A percentile compares a stretch with the other conserved stretches of the same genome.
Evolutionary conservation across 352 stramenopile species (phyloP).

Genomic region (Globisporangium cylindrosporum): DNA sequence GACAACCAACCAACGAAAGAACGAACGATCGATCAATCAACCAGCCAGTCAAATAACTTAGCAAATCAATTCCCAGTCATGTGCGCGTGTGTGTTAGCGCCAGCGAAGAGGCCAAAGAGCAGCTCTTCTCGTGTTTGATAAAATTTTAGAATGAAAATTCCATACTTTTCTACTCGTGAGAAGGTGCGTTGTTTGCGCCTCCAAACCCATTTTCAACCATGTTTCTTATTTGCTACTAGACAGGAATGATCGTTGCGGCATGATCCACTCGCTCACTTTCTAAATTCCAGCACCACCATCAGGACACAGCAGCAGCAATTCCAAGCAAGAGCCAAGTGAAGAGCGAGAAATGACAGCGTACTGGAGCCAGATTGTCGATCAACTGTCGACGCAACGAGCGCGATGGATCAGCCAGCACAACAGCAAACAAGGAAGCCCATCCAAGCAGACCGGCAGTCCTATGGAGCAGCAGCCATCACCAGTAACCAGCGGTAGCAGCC

Average conservation of each 20-base stretch:
- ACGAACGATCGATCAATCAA: background rate
- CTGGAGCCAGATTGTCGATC: conserved; percentile 9
- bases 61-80: background rate
- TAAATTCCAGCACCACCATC: background rate
- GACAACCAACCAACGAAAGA: background rate
- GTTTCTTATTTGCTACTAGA: conserved; percentile 4
- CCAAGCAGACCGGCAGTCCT: too few species aligned
- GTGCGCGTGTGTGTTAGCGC: background rate
- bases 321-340: background rate
- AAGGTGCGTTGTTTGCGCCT: background rate
- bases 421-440: background rate
- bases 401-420: conserved; percentile 6
- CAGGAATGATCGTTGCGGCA: background rate
- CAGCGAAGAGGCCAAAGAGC: background rate
- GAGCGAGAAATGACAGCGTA: conserved; percentile 9
- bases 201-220: background rate
- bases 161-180: background rate
- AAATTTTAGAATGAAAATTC: too few species aligned
- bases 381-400: conserved; percentile 7
- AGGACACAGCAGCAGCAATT: background rate
- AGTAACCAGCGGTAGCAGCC: background rate
- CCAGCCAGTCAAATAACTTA: background rate
- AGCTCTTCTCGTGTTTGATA: background rate
- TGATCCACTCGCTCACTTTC: background rate
- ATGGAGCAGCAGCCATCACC: background rate